These are phyloP conservation scores for Musa schizocarpa DNA, from an alignment of 176 grass and related monocot species.

Conservation along the genomic window DNA sequence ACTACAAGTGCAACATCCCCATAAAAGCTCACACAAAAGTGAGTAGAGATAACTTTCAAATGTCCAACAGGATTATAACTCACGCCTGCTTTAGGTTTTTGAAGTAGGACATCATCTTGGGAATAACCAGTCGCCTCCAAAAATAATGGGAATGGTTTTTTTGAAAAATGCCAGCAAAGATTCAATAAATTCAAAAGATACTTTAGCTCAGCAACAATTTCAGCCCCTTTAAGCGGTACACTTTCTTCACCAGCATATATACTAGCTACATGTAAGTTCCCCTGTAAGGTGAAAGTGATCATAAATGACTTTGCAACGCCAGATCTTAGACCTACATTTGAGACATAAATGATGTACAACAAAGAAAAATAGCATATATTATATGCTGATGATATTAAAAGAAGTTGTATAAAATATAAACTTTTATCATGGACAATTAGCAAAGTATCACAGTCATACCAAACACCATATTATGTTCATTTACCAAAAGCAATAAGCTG, in stretches of 20 bases:
- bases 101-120: conserved; percentile 67
- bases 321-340: background rate
- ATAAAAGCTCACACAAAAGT: conserved; percentile 21
- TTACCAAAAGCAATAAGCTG: too few relatives aligned
- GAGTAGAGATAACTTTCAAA: conserved; percentile 4
- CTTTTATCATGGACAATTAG: too few relatives aligned
- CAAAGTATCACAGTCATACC: too few relatives aligned
- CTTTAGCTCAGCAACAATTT: conserved; percentile 67
- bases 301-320: background rate
- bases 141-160: conserved; percentile 91
- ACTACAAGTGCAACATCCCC: background rate
- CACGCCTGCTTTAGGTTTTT: conserved; percentile 99
- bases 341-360: background rate
- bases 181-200: conserved; percentile 78
- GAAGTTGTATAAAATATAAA: too few relatives aligned
- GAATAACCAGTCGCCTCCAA: conserved; percentile 74
- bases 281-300: conserved; percentile 33
- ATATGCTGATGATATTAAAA: too few relatives aligned
- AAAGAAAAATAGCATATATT: background rate
- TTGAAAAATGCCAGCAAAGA: conserved; percentile 98
- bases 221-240: conserved; percentile 66
- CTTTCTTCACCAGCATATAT: conserved; percentile 84
- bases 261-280: conserved; percentile 79
- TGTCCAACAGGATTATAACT: conserved; percentile 29
- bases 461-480: too few relatives aligned